These are phyloP conservation scores for Triticum monococcum DNA, from an alignment of 176 grass and related monocot genomes.

Conservation along the genomic window DNA sequence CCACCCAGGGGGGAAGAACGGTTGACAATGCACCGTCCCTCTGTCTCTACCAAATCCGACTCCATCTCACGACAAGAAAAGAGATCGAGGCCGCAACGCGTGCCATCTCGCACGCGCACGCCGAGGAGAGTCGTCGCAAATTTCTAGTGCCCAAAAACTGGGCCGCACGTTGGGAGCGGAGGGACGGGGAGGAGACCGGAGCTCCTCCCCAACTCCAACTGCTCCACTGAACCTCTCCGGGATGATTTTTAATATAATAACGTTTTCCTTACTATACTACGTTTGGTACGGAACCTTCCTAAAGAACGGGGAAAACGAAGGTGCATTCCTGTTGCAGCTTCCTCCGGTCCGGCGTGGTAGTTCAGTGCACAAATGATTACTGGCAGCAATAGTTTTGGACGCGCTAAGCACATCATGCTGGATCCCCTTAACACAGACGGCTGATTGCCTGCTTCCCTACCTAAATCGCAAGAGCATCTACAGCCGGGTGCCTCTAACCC, in stretches of 20 bases:
- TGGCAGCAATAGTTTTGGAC: neutral
- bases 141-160: constrained; percentile 20
- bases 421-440: constrained; percentile 8
- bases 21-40: neutral
- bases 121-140: constrained; percentile 27
- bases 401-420: constrained; percentile 28
- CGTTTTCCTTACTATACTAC: too few relatives aligned
- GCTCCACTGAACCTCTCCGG: neutral
- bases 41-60: neutral
- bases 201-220: neutral
- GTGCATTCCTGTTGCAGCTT: neutral
- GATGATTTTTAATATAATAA: too few relatives aligned
- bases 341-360: neutral
- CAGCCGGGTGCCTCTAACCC: too few relatives aligned
- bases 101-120: neutral
- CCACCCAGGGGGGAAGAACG: neutral
- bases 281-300: constrained; percentile 12
- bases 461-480: neutral
- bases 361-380: neutral
- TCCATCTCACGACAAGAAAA: constrained; percentile 17
- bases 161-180: constrained; percentile 31
- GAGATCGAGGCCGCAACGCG: neutral
- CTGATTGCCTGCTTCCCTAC: constrained; percentile 3
- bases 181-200: too few relatives aligned
- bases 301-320: neutral